Conservation (phyloP, 1,284 basidiomycete genomes). For the Cryptococcus hybrid region DNA sequence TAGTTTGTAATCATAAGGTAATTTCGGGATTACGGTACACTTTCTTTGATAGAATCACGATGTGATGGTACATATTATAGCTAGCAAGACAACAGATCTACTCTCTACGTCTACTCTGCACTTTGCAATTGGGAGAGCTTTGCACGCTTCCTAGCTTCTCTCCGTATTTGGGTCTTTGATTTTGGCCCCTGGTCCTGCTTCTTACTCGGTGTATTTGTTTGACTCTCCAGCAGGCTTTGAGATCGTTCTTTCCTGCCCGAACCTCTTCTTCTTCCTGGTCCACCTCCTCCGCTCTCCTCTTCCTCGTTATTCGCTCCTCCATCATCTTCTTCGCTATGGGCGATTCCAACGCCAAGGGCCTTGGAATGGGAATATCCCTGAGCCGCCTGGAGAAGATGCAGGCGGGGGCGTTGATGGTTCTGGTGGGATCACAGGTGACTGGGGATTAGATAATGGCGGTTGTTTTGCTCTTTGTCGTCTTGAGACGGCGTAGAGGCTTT, state of each 20-base stretch:
- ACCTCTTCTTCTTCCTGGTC: constrained; percentile 3
- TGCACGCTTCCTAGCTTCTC: constrained; percentile 13
- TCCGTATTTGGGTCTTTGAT: constrained; percentile 5
- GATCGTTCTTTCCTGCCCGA: background rate
- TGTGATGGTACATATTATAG: background rate
- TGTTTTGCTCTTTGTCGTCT: background rate
- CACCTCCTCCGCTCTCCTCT: background rate
- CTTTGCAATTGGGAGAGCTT: constrained; percentile 9
- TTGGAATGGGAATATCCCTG: constrained; percentile 23
- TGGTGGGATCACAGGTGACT: background rate
- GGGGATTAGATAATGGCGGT: background rate
- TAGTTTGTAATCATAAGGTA: background rate
- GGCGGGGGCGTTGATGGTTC: background rate
- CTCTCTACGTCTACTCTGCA: background rate
- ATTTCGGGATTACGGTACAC: background rate
- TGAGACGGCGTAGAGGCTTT: background rate
- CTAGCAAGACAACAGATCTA: background rate
- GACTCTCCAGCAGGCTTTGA: background rate
- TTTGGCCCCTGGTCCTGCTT: background rate
- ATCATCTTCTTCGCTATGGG: constrained; percentile 8
- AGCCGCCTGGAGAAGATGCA: constrained; percentile 17
- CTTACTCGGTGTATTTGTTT: background rate
- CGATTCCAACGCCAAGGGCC: constrained; percentile 17
- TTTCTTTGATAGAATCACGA: background rate
- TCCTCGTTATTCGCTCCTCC: background rate